Evolutionary conservation across 352 stramenopile genomes (phyloP).

Genomic region (Phytophthora lateralis): DNA sequence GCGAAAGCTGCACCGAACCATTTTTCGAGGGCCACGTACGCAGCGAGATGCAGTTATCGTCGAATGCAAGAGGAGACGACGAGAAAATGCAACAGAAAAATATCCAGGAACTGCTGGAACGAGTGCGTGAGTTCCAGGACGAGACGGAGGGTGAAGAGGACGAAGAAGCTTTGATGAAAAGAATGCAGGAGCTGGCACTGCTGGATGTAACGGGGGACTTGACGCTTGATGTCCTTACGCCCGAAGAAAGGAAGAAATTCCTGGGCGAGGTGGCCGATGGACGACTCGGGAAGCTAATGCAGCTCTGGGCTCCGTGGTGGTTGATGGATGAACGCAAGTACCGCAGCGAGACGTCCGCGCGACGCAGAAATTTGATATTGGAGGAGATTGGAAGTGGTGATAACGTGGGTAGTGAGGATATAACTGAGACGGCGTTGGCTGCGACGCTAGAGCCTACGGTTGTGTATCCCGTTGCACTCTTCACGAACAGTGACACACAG

Average conservation of each 20-base stretch:
- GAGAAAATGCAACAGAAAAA: conserved; percentile 39
- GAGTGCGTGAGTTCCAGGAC: conserved; percentile 67
- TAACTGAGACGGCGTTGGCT: not conserved
- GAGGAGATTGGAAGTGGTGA: conserved; percentile 41
- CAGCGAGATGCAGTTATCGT: conserved; percentile 53
- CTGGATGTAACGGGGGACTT: conserved; percentile 50
- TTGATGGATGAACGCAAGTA: conserved; percentile 50
- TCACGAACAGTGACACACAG: conserved; percentile 44
- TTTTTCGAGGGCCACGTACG: conserved; percentile 81
- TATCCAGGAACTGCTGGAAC: conserved; percentile 54
- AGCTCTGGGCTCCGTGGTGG: conserved; percentile 82
- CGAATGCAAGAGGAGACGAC: conserved; percentile 26
- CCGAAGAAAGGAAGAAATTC: conserved; percentile 61
- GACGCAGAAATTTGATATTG: conserved; percentile 51
- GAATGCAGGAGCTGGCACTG: conserved; percentile 56
- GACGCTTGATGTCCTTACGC: conserved; percentile 67
- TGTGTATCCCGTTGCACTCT: conserved; percentile 54
- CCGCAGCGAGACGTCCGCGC: conserved; percentile 48
- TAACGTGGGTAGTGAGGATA: conserved; percentile 10
- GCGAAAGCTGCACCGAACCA: conserved; percentile 70
- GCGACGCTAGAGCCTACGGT: conserved; percentile 17
- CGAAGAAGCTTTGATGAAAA: conserved; percentile 39
- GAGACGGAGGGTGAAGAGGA: conserved; percentile 27
- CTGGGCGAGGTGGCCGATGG: conserved; percentile 68
- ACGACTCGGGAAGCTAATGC: conserved; percentile 63